Evolutionary conservation across 495 filamentous ascomycete species (phyloP).

Genomic region (Xylaria grammica): DNA sequence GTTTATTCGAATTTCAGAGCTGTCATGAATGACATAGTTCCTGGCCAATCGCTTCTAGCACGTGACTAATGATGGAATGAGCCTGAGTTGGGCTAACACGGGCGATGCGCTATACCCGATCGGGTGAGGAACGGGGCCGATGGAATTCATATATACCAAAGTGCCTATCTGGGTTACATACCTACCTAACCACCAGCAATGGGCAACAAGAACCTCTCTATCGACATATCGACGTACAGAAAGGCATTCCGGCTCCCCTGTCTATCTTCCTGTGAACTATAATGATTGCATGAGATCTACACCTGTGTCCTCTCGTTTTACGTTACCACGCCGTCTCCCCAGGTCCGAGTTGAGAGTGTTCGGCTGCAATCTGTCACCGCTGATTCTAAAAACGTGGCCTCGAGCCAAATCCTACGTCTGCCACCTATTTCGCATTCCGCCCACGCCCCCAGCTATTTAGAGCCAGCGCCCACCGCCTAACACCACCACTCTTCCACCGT

Average conservation of each 20-base stretch:
- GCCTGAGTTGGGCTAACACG: not conserved
- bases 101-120: not conserved
- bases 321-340: not conserved
- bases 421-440: slow-evolving; percentile 4
- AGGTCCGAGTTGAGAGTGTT: not conserved
- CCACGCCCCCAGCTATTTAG: not conserved
- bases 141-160: no score
- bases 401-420: slow-evolving; percentile 17
- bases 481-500: not conserved
- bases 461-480: not conserved
- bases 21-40: no score
- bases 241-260: slow-evolving; percentile 2
- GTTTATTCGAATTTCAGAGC: no score
- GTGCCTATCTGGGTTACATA: not conserved
- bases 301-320: not conserved
- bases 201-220: not conserved
- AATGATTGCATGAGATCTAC: slow-evolving; percentile 12
- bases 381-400: slow-evolving; percentile 26
- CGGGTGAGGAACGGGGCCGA: not conserved
- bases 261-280: slow-evolving; percentile 5
- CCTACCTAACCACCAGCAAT: not conserved
- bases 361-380: slow-evolving; percentile 23
- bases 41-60: not conserved
- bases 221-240: not conserved
- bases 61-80: not conserved